phyloP scores from a whole-genome alignment of 2,329 filamentous ascomycete species.

The Pseudopyrenochaeta lycopersici region DNA sequence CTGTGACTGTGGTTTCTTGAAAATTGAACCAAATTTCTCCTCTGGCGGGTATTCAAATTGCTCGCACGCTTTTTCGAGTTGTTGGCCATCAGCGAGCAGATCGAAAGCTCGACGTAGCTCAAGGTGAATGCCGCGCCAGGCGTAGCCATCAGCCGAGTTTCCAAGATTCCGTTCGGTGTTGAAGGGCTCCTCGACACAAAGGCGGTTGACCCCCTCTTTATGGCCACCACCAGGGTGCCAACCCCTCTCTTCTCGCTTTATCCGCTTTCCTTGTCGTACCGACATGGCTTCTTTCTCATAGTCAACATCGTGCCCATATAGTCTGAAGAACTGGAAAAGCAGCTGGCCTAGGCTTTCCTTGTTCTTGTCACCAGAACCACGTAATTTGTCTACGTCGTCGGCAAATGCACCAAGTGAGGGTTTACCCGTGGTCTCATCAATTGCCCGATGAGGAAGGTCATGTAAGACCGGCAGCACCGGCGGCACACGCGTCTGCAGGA shows the following conservation, averaged over 20 bases:
- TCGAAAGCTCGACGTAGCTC: slow-evolving; percentile 91
- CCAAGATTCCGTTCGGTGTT: slow-evolving; percentile 88
- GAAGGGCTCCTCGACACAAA: slow-evolving; percentile 97
- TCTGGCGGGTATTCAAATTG: slow-evolving; percentile 85
- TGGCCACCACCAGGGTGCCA: slow-evolving; percentile 73
- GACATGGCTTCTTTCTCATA: slow-evolving; percentile 87
- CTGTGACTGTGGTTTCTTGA: slow-evolving; percentile 61
- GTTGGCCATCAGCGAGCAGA: slow-evolving; percentile 74
- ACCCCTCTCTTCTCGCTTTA: slow-evolving; percentile 85
- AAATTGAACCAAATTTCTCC: slow-evolving; percentile 67
- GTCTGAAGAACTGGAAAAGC: slow-evolving; percentile 95
- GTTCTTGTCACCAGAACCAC: slow-evolving; percentile 79
- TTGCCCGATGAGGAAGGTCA: slow-evolving; percentile 71
- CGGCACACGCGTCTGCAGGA: slow-evolving; percentile 85
- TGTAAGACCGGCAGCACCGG: slow-evolving; percentile 88
- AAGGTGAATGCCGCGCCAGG: slow-evolving; percentile 88
- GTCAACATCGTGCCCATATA: slow-evolving; percentile 92
- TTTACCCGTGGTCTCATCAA: slow-evolving; percentile 69
- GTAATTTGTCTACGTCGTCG: slow-evolving; percentile 80
- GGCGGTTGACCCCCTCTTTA: slow-evolving; percentile 69
- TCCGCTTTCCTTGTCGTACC: slow-evolving; percentile 78
- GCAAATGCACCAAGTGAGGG: slow-evolving; percentile 75
- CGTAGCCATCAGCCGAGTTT: slow-evolving; percentile 95
- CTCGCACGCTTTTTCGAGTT: slow-evolving; percentile 85
- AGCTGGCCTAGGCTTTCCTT: slow-evolving; percentile 83